Evolutionary conservation across 345 rosid genomes (phyloP).

Genomic region (Pistacia atlantica): DNA sequence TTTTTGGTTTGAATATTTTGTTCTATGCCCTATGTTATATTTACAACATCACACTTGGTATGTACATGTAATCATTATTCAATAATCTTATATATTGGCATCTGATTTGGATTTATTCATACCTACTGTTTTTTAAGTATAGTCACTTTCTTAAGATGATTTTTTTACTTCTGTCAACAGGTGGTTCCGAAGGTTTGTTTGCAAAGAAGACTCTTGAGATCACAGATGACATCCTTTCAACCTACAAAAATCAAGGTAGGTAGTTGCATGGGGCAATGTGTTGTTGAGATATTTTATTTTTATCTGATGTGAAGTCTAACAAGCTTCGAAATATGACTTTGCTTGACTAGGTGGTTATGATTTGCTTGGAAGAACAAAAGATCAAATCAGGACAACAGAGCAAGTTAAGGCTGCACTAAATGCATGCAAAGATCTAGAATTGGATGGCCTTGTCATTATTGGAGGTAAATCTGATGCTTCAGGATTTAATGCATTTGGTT

Average conservation of each 20-base stretch:
- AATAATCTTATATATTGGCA: neutral
- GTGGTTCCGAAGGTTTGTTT: slow-evolving; percentile 98
- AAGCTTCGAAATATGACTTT: slow-evolving; percentile 12
- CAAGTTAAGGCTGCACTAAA: slow-evolving; percentile 86
- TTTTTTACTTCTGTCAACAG: slow-evolving; percentile 35
- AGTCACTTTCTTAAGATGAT: neutral
- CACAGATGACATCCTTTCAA: slow-evolving; percentile 70
- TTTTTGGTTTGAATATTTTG: neutral
- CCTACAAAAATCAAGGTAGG: slow-evolving; percentile 97
- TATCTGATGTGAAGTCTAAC: slow-evolving; percentile 13
- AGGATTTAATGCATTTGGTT: neutral
- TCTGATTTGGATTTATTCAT: too few species aligned
- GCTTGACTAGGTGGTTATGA: slow-evolving; percentile 83
- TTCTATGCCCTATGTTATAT: neutral
- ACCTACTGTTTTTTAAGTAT: neutral
- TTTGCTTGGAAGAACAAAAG: slow-evolving; percentile 92
- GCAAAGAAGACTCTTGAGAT: slow-evolving; percentile 90
- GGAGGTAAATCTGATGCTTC: slow-evolving; percentile 61
- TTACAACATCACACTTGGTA: neutral
- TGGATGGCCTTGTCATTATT: slow-evolving; percentile 95
- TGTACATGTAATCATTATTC: neutral
- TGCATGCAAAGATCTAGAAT: slow-evolving; percentile 81
- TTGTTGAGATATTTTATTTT: slow-evolving; percentile 18
- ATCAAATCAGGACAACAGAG: slow-evolving; percentile 96
- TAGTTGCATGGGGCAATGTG: slow-evolving; percentile 15